These are phyloP conservation scores for Nitzschia sp. DNA, from an alignment of 108 stramenopile species.

Conservation along the genomic window DNA sequence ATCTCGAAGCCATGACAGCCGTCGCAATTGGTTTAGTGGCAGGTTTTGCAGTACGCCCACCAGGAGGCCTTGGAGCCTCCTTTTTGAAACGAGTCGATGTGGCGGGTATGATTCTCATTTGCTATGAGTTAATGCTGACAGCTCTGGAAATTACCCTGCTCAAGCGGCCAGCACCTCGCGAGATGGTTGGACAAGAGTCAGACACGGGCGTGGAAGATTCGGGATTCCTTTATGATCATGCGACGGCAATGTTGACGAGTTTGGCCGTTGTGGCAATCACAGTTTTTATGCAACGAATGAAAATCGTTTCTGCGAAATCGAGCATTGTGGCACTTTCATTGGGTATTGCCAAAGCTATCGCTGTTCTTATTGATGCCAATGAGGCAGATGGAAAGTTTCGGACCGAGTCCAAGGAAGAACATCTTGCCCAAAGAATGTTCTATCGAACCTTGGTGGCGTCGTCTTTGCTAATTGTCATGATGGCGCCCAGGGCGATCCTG, in stretches of 20 bases:
- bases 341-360: constrained; percentile 59
- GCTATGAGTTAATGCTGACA: constrained; percentile 48
- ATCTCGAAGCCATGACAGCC: constrained; percentile 42
- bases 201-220: constrained; percentile 56
- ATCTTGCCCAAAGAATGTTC: constrained; percentile 29
- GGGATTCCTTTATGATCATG: constrained; percentile 61
- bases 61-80: constrained; percentile 53
- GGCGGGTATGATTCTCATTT: constrained; percentile 49
- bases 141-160: constrained; percentile 62
- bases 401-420: constrained; percentile 17
- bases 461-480: constrained; percentile 48
- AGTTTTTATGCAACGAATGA: constrained; percentile 36
- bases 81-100: constrained; percentile 61
- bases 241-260: constrained; percentile 53
- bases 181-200: constrained; percentile 37
- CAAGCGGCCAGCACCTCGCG: constrained; percentile 48
- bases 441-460: constrained; percentile 47
- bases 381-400: constrained; percentile 30
- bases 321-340: constrained; percentile 39
- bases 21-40: constrained; percentile 52
- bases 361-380: constrained; percentile 62
- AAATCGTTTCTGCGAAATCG: constrained; percentile 42
- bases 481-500: constrained; percentile 49
- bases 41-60: constrained; percentile 63
- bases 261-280: constrained; percentile 33